These are phyloP conservation scores for Mycena alexandri DNA, from an alignment of 768 basidiomycete genomes.

Conservation along the genomic window DNA sequence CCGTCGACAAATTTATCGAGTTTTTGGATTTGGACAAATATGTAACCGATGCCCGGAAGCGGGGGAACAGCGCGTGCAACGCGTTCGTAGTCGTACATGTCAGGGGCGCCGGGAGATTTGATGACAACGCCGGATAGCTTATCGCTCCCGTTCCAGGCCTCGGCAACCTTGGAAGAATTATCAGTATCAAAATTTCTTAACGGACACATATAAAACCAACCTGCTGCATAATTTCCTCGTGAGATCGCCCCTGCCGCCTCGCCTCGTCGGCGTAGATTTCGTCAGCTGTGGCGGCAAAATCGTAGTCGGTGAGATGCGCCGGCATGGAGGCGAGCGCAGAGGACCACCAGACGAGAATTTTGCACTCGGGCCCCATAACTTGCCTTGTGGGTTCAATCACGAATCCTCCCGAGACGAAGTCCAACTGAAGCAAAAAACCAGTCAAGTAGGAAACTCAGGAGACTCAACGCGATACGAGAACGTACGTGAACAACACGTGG, in stretches of 20 bases:
- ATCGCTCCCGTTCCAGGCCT: conserved; percentile 27
- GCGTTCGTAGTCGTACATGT: conserved; percentile 34
- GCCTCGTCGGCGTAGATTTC: conserved; percentile 26
- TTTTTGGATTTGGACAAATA: not conserved
- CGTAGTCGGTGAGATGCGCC: conserved; percentile 16
- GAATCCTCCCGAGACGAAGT: conserved; percentile 18
- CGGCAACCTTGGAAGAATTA: conserved; percentile 2
- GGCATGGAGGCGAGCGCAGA: not conserved
- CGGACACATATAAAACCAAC: not conserved
- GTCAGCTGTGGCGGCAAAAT: conserved; percentile 16
- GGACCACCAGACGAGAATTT: conserved; percentile 21
- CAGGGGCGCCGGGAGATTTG: conserved; percentile 19
- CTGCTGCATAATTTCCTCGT: conserved; percentile 14
- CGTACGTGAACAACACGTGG: conserved; percentile 29
- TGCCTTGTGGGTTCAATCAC: conserved; percentile 23
- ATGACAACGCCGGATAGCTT: conserved; percentile 15
- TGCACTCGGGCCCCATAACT: conserved; percentile 30
- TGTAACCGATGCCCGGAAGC: not conserved
- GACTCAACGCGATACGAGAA: not conserved
- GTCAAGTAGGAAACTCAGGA: too few relatives aligned
- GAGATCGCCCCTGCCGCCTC: conserved; percentile 23
- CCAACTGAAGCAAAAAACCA: too few relatives aligned
- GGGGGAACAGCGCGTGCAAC: conserved; percentile 12
- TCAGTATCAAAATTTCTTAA: too few relatives aligned
- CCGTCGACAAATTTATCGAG: conserved; percentile 25